Evolutionary conservation across 1,284 basidiomycete genomes (phyloP), one percentile per base, ranked within the genome.

Genomic region (Ceratobasidium sp.): DNA sequence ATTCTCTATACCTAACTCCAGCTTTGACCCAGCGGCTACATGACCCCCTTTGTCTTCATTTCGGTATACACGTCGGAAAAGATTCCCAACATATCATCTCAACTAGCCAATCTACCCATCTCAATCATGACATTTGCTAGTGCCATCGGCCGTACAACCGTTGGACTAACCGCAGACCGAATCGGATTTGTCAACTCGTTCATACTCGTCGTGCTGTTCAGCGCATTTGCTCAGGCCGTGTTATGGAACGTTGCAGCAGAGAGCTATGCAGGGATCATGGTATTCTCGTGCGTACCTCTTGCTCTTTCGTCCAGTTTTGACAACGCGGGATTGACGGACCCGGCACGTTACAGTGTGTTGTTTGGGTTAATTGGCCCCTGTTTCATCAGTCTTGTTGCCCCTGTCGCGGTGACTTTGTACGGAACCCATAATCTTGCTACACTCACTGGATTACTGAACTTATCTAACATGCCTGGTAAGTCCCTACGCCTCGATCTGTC

Each of bases 161-260:
- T 79, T 33, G 81, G 80, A 8, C 55, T 79, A 30, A 65, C 80
- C 8, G 81, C 80, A 23, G 80, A 81, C 69, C 75, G 78, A 33
- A 77, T 81, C 20, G 81, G 80, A 27, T 77, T 80, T n/a, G 77
- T 79, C 27, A 80, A 81, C 55, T 80, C 80, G n/a, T 79, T 81
- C 30, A 79, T 81, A 12, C 55, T 80, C 50, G 75, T 78, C 38
- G 76, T 82, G n/a, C 65, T 80, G 20, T 62, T 82, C 41, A 78
- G 80, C n/a, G 81, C 80, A 3, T 66, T 80, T 33, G 57, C 79
- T 10, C 82, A 82, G 41, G 79, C 81, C 44, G 67, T 81, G 27
- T 60, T 78, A 20, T 82, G 82, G 82, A 80, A 81, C 52, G 80
- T 81, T n/a, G 81, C 82, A 3, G 78, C 64, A 5, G 52, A 69